Conservation (phyloP, 306 rosid genomes). For the Arachis stenosperma region DNA sequence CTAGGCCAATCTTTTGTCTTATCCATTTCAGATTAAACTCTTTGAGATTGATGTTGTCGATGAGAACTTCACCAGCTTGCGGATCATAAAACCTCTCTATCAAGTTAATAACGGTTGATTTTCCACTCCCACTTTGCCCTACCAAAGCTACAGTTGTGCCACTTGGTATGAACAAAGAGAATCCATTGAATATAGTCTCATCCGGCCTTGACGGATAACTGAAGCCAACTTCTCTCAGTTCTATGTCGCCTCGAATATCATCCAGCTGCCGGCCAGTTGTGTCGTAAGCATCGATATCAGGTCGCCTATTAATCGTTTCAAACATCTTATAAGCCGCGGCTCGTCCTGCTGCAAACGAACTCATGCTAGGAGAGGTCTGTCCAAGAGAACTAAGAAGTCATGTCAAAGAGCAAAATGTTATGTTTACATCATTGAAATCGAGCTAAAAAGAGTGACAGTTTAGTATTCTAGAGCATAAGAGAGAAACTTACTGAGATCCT, state of each 20-base stretch:
- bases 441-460: too few relatives aligned
- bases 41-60: constrained; percentile 51
- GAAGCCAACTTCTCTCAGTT: constrained; percentile 33
- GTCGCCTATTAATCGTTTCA: constrained; percentile 60
- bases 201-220: constrained; percentile 33
- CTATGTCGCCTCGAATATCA: constrained; percentile 37
- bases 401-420: not conserved
- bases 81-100: constrained; percentile 59
- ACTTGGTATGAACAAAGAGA: constrained; percentile 45
- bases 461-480: not conserved
- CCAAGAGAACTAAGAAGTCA: constrained; percentile 53
- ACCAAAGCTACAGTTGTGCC: constrained; percentile 57
- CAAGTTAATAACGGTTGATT: constrained; percentile 51
- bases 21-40: constrained; percentile 52
- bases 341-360: constrained; percentile 67
- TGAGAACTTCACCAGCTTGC: constrained; percentile 51
- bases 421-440: not conserved
- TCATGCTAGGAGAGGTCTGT: constrained; percentile 63
- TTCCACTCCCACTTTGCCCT: constrained; percentile 62
- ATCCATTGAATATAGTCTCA: constrained; percentile 34
- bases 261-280: constrained; percentile 44
- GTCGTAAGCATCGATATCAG: constrained; percentile 60
- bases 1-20: constrained; percentile 50
- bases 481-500: constrained; percentile 60
- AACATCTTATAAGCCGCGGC: constrained; percentile 78